Percentiles rank a stretch among this genome's conserved stretches.
Conservation (phyloP, 192 early-diverging fungal genomes). For the Backusella macrospora region DNA sequence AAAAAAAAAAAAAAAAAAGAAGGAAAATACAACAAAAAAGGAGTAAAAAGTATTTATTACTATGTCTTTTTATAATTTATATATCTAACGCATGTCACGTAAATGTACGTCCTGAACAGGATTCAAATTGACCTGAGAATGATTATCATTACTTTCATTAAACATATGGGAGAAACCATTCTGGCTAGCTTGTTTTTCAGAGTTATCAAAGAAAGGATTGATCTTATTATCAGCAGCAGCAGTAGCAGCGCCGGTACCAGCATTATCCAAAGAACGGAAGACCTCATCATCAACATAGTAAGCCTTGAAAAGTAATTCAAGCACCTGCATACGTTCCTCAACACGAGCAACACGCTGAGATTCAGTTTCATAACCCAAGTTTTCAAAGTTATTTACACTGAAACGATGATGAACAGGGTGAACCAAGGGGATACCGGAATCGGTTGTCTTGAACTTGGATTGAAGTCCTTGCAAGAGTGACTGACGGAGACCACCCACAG, state of each 20-base stretch:
- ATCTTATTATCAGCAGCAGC: not conserved
- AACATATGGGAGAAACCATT: constrained; percentile 35
- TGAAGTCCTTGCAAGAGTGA: constrained; percentile 34
- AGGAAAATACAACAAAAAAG: not conserved
- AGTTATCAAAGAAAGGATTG: not conserved
- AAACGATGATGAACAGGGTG: constrained; percentile 36
- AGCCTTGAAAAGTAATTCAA: constrained; percentile 35
- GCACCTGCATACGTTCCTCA: constrained; percentile 32
- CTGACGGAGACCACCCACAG: constrained; percentile 35
- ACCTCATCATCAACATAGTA: constrained; percentile 40
- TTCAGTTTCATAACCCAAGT: constrained; percentile 26
- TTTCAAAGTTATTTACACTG: constrained; percentile 19
- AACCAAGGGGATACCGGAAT: constrained; percentile 32
- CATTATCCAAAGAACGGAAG: constrained; percentile 31
- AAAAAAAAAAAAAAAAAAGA: not conserved
- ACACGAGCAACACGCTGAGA: constrained; percentile 31
- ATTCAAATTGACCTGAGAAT: not conserved
- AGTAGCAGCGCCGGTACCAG: not conserved
- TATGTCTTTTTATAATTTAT: not conserved
- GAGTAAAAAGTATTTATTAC: not conserved
- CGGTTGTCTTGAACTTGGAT: constrained; percentile 32
- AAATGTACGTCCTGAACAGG: constrained; percentile 20
- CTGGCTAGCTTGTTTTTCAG: not conserved
- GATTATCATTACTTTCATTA: constrained; percentile 17
- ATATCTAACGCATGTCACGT: constrained; percentile 21